Base-by-base conservation (phyloP, 164 flowering plant species). In the Buxus sempervirens region DNA sequence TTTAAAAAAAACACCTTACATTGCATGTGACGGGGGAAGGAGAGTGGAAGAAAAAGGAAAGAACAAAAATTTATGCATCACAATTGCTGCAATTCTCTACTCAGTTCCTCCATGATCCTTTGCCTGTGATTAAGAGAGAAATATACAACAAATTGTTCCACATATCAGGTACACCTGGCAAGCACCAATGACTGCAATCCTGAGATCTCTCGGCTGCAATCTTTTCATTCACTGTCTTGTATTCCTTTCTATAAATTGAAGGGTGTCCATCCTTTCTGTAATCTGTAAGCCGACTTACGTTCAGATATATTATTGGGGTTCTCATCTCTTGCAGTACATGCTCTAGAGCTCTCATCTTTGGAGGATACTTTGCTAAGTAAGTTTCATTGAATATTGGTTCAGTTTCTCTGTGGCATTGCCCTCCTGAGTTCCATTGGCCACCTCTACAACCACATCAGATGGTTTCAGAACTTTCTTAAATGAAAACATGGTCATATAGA, bases 101-200 rank as follows among this genome's bases (percentile, higher is more conserved):
- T 32, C 38, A 32, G 7, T 9, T 65, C 60, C 65, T 62, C 85
- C 82, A 82, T 26, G 83, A 73, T 38, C 82, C 88, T 71, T 42
- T 58, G 5, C 83, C 76, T 9, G 59, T 45, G 64, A 77, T 74
- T 60, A 89, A 73, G 15, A 91, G 80, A 32, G 90, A 83, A 15
- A 80, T 93, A 65, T 91, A 91, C 0, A 91, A 83, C 68, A 91
- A 72, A 73, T 88, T 87, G 64, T 91, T 91, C 97, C 97, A 91
- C 28, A 89, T 82, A 69, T 91, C 97, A 0, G 97, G 97, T 7
- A 91, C 87, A 9, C 96, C 96, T 9, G 97, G 97, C 78, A 91
- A 80, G 79, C 97, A 91, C 96, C 97, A 91, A 66, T 91, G 96
- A 70, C 96, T 91, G 80, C 97, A 91, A 73, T 91, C 97, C 76